These are phyloP conservation scores for Lachnellula willkommii DNA, from an alignment of 2,329 filamentous ascomycete species.

Conservation along the genomic window DNA sequence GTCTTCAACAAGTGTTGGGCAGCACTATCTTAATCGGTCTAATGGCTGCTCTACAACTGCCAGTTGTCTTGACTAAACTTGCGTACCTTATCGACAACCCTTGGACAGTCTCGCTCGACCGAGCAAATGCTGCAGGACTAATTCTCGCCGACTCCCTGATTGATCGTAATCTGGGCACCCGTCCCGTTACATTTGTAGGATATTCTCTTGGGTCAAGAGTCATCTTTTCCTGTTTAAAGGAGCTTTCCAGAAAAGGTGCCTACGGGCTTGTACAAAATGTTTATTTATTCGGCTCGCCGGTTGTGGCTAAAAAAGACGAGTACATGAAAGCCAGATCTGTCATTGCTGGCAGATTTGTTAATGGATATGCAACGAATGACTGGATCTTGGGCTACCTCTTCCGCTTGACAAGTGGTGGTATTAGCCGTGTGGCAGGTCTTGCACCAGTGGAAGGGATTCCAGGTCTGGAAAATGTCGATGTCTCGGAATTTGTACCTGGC, in stretches of 20 bases:
- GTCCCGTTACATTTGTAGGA: slow-evolving; percentile 87
- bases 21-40: slow-evolving; percentile 82
- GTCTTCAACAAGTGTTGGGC: slow-evolving; percentile 88
- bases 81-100: slow-evolving; percentile 97
- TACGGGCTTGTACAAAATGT: slow-evolving; percentile 90
- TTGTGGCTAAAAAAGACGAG: slow-evolving; percentile 89
- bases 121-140: slow-evolving; percentile 80
- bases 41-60: slow-evolving; percentile 91
- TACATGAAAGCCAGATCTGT: slow-evolving; percentile 76
- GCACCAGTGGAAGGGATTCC: slow-evolving; percentile 69
- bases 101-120: slow-evolving; percentile 92
- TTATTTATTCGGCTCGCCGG: slow-evolving; percentile 86
- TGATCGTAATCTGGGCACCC: slow-evolving; percentile 82
- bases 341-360: slow-evolving; percentile 87
- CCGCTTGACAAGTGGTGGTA: slow-evolving; percentile 86
- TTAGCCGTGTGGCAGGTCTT: slow-evolving; percentile 81
- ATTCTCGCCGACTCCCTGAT: slow-evolving; percentile 93
- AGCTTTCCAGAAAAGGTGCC: slow-evolving; percentile 78
- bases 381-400: slow-evolving; percentile 98
- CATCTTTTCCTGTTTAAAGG: slow-evolving; percentile 85
- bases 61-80: slow-evolving; percentile 86
- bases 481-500: slow-evolving; percentile 77
- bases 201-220: slow-evolving; percentile 90
- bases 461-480: slow-evolving; percentile 82
- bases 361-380: slow-evolving; percentile 89